phyloP scores from a whole-genome alignment of 768 basidiomycete species.

The Lentinula sp. region DNA sequence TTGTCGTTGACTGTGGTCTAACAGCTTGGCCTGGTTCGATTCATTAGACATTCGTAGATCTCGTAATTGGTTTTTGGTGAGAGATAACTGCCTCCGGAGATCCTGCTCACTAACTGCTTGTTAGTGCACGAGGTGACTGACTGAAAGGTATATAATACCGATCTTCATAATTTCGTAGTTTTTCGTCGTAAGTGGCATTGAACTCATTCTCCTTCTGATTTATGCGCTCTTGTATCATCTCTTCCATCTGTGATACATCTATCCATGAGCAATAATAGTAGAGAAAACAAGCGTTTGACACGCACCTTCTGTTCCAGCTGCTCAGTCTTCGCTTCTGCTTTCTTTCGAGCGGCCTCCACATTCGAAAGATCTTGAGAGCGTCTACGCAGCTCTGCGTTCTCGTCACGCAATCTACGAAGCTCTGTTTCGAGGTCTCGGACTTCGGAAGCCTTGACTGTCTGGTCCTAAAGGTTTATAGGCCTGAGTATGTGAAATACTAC shows the following conservation, averaged over 20 bases:
- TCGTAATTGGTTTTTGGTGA: slow-evolving; percentile 82
- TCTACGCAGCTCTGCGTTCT: slow-evolving; percentile 76
- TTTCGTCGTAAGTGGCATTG: slow-evolving; percentile 95
- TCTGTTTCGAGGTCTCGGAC: slow-evolving; percentile 72
- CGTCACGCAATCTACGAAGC: slow-evolving; percentile 65
- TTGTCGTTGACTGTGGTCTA: slow-evolving; percentile 88
- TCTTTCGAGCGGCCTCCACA: slow-evolving; percentile 69
- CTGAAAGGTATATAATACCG: slow-evolving; percentile 38
- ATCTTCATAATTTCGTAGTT: slow-evolving; percentile 92
- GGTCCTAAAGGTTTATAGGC: slow-evolving; percentile 51
- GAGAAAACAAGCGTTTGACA: neutral
- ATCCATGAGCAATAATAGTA: neutral
- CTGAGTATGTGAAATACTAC: neutral
- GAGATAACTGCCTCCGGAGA: slow-evolving; percentile 83
- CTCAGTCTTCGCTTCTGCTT: slow-evolving; percentile 65
- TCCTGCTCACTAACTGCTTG: slow-evolving; percentile 74
- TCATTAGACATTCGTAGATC: slow-evolving; percentile 91
- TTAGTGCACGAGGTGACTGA: neutral
- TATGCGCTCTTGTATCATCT: slow-evolving; percentile 84
- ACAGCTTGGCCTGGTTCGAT: slow-evolving; percentile 84
- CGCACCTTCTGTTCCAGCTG: slow-evolving; percentile 79
- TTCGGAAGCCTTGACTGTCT: slow-evolving; percentile 86
- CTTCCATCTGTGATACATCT: slow-evolving; percentile 73
- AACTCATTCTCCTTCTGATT: slow-evolving; percentile 93
- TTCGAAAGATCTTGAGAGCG: slow-evolving; percentile 56